These are phyloP conservation scores for Zalerion maritima DNA, from an alignment of 495 filamentous ascomycete species.

Conservation along the genomic window DNA sequence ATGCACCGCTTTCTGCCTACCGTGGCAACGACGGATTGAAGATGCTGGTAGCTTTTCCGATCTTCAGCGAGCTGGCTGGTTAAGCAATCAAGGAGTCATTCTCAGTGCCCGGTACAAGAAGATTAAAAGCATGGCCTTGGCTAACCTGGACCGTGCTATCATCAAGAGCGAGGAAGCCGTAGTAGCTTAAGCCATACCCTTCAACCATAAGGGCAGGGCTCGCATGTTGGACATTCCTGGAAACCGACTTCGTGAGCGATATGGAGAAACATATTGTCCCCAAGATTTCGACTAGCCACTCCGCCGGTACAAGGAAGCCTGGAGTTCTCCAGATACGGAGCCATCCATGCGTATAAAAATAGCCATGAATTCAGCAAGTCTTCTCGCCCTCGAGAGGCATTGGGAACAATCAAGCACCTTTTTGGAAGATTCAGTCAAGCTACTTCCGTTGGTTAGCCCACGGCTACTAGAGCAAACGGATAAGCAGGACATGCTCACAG, in stretches of 20 bases:
- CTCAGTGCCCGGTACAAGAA: constrained; percentile 1
- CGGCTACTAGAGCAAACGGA: constrained; percentile 10
- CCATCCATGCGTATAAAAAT: constrained; percentile 3
- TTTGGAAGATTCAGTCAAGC: constrained; percentile 4
- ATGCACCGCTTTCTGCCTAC: no score
- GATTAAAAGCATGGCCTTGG: not conserved
- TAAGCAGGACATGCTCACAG: constrained; percentile 10
- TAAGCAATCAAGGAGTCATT: constrained; percentile 3
- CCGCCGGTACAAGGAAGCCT: constrained; percentile 5
- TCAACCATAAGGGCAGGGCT: constrained; percentile 1
- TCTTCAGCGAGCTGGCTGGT: not conserved
- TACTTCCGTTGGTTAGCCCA: constrained; percentile 9
- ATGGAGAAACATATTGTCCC: constrained; percentile 1
- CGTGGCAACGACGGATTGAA: no score
- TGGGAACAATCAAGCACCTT: constrained; percentile 5
- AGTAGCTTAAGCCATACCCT: constrained; percentile 3
- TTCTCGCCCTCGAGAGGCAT: constrained; percentile 1
- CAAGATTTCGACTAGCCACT: constrained; percentile 5
- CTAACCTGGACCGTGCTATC: no score
- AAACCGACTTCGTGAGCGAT: constrained; percentile 3
- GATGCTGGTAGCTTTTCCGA: no score
- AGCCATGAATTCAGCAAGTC: constrained; percentile 1
- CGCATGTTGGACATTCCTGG: constrained; percentile 1
- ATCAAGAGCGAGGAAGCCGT: no score
- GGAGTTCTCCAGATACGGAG: constrained; percentile 2